phyloP scores from a whole-genome alignment of 768 basidiomycete genomes.

The Suillus hirtellus region DNA sequence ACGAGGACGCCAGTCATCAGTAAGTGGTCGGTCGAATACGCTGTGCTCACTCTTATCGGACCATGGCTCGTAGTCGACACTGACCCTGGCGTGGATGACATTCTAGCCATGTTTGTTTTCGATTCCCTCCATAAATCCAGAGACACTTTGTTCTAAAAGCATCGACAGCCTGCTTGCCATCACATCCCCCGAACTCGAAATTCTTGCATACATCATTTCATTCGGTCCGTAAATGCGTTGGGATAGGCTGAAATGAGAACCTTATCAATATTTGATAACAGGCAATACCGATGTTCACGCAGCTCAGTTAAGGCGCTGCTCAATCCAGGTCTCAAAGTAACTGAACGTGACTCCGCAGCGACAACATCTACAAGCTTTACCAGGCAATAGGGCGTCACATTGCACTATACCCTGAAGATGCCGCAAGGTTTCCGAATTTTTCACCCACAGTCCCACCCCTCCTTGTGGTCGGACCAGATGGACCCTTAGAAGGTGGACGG shows the following conservation, averaged over 20 bases:
- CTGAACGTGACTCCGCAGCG: constrained; percentile 37
- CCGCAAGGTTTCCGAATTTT: constrained; percentile 63
- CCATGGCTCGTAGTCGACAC: constrained; percentile 62
- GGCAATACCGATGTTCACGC: constrained; percentile 72
- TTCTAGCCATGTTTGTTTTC: constrained; percentile 65
- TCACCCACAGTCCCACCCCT: constrained; percentile 51
- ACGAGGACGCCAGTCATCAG: constrained; percentile 64
- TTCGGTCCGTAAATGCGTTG: constrained; percentile 53
- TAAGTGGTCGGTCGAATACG: constrained; percentile 34
- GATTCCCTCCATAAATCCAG: constrained; percentile 1
- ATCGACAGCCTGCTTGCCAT: constrained; percentile 70
- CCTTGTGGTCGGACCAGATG: constrained; percentile 60
- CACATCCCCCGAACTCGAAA: constrained; percentile 80
- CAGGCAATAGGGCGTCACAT: constrained; percentile 63
- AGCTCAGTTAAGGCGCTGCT: constrained; percentile 51
- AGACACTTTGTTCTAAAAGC: neutral
- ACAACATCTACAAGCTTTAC: constrained; percentile 77
- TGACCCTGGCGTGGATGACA: constrained; percentile 86
- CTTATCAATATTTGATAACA: constrained; percentile 24
- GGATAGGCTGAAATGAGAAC: neutral
- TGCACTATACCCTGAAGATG: constrained; percentile 51
- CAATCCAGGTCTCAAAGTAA: constrained; percentile 7
- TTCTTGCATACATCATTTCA: constrained; percentile 72
- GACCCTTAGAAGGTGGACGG: constrained; percentile 68
- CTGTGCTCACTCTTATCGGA: constrained; percentile 9